Evolutionary conservation across 345 rosid species (phyloP), one percentile per base, ranked within the genome.

Genomic region (Salix suchowensis): DNA sequence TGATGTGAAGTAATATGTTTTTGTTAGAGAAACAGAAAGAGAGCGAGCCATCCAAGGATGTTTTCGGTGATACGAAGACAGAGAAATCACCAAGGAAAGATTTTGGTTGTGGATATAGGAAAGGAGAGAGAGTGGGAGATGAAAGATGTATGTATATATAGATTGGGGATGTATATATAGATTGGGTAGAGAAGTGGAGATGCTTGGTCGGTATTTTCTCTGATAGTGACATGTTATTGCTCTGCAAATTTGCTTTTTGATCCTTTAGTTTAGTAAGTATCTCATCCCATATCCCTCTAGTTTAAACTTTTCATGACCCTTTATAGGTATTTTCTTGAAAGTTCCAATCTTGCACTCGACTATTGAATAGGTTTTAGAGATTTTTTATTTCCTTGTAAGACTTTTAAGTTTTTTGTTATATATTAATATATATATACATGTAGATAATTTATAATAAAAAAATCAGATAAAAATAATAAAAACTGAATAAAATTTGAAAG

Each of bases 31-130:
- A 15, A 26, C 58, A 52, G 76, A 74, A 23, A 58, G 74, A 42
- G 69, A 62, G 21, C 76, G 69, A 62, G 76, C 76, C 76, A 73
- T 73, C 54, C 1, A 6, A 23, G 68, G 37, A 18, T 5, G 69
- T 66, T 15, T 66, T 36, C 40, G 42, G n/a, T 15, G 11, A n/a
- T 1, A 58, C 28, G 2, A 11, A 23, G 12, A 46, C 52, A 46
- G 1, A 3, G 52, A 46, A 12, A 46, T 12, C 14, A 46, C 52
- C 4, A 15, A 15, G 52, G 64, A 9, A 23, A 10, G 64, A 23
- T n/a, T 58, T 58, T 58, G 28, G 64, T 58, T 58, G 11, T 58
- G 9, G 12, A 16, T 34, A 5, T 15, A 32, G 23, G 2, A 12
- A 7, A 14, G 1, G 40, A 28, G 64, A 15, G 46, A 48, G 39